Percentiles rank a stretch among this genome's conserved stretches.
Conservation (phyloP, 257 asterid genomes). For the Orobanche coerulescens region DNA sequence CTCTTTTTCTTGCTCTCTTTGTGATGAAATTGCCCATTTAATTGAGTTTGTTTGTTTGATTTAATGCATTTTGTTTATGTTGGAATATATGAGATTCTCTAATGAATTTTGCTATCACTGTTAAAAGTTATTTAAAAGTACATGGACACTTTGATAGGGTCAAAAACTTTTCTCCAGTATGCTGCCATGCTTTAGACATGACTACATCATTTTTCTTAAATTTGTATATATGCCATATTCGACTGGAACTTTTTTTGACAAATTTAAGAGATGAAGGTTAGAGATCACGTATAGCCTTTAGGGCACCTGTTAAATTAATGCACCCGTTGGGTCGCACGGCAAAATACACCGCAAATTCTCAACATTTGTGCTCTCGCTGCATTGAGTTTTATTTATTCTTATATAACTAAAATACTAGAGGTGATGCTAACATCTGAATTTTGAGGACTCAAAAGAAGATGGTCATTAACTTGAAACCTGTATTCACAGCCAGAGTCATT, state of each 20-base stretch:
- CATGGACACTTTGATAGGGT: conserved; percentile 1
- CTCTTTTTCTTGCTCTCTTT: conserved; percentile 17
- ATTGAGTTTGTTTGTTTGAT: background rate
- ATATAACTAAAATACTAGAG: background rate
- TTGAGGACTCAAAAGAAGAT: background rate
- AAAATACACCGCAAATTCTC: background rate
- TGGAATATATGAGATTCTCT: background rate
- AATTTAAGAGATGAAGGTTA: background rate
- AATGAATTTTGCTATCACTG: background rate
- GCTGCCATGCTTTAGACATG: conserved; percentile 1
- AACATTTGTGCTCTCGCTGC: background rate
- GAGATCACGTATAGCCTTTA: background rate
- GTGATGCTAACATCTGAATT: background rate
- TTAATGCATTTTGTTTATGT: background rate
- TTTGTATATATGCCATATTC: background rate
- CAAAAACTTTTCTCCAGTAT: background rate
- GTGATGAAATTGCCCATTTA: conserved; percentile 9
- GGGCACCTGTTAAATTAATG: background rate
- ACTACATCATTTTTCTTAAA: background rate
- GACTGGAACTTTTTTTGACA: background rate
- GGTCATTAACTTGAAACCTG: background rate
- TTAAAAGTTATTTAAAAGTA: background rate
- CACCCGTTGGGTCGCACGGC: background rate
- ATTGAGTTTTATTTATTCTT: background rate
- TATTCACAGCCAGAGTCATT: background rate